Percentiles rank a stretch among this genome's conserved stretches.
Conservation (phyloP, 129 eudicot genomes). For the Sambucus nigra region DNA sequence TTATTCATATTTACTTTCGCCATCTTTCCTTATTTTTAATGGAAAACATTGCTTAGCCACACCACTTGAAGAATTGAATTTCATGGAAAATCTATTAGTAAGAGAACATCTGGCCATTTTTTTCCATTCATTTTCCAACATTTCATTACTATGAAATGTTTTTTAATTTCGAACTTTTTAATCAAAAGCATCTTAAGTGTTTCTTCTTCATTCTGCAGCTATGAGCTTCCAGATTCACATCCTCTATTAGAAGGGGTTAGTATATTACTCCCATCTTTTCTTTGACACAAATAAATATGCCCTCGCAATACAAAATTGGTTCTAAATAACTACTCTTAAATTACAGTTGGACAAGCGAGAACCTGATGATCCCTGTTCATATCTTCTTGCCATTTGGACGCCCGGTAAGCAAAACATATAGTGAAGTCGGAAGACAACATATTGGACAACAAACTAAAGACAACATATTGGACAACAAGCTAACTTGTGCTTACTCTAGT, state of each 20-base stretch:
- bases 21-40: too few species aligned
- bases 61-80: too few species aligned
- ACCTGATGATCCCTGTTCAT: slow-evolving; percentile 86
- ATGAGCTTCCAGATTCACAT: slow-evolving; percentile 95
- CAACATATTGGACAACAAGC: background rate
- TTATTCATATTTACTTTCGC: too few species aligned
- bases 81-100: too few species aligned
- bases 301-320: background rate
- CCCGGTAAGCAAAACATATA: slow-evolving; percentile 59
- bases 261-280: slow-evolving; percentile 4
- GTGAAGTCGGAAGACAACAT: background rate
- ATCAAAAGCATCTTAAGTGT: too few species aligned
- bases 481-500: background rate
- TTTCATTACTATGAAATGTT: too few species aligned
- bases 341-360: slow-evolving; percentile 74
- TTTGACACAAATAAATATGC: slow-evolving; percentile 5
- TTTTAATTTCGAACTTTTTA: too few species aligned
- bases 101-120: too few species aligned
- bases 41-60: too few species aligned
- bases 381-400: slow-evolving; percentile 94
- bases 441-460: background rate
- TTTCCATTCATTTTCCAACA: too few species aligned
- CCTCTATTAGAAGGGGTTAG: slow-evolving; percentile 81
- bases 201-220: slow-evolving; percentile 43
- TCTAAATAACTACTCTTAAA: slow-evolving; percentile 1